Evolutionary conservation across 2,329 filamentous ascomycete species (phyloP).

Genomic region (Thyridium curvatum): DNA sequence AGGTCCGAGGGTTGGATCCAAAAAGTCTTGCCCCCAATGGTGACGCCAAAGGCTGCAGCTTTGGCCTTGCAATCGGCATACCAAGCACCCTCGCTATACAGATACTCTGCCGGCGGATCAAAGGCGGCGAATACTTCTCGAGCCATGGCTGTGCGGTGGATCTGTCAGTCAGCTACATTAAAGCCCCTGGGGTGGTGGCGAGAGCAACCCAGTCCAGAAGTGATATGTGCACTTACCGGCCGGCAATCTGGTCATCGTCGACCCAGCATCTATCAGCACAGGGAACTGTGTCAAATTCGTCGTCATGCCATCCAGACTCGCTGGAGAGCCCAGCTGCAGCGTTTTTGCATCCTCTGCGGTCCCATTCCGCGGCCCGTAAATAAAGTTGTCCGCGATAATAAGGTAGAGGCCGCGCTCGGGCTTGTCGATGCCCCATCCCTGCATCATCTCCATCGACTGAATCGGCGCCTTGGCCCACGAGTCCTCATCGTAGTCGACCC

Average conservation of each 20-base stretch:
- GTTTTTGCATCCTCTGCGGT: slow-evolving; percentile 1
- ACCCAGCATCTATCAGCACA: slow-evolving; percentile 17
- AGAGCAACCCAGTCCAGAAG: background rate
- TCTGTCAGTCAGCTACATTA: background rate
- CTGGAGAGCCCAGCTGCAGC: slow-evolving; percentile 3
- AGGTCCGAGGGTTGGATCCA: slow-evolving; percentile 17
- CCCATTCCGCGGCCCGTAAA: slow-evolving; percentile 10
- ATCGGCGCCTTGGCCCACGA: slow-evolving; percentile 18
- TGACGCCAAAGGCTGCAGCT: slow-evolving; percentile 18
- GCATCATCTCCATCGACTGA: slow-evolving; percentile 11
- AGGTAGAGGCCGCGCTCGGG: slow-evolving; percentile 18
- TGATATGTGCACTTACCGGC: slow-evolving; percentile 7
- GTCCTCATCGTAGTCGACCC: slow-evolving; percentile 19
- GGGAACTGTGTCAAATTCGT: slow-evolving; percentile 18
- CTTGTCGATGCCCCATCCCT: slow-evolving; percentile 9
- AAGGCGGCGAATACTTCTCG: slow-evolving; percentile 12
- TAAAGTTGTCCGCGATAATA: slow-evolving; percentile 16
- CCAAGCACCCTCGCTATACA: slow-evolving; percentile 10
- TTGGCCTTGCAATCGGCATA: slow-evolving; percentile 21
- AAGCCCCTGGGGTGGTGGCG: background rate
- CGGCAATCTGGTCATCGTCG: slow-evolving; percentile 16
- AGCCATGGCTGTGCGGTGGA: slow-evolving; percentile 11
- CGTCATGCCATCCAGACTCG: background rate
- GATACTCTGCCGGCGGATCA: slow-evolving; percentile 15
- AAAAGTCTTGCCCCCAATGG: slow-evolving; percentile 16